These are phyloP conservation scores for Eustoma russellianum DNA, from an alignment of 257 asterid genomes.

Conservation along the genomic window DNA sequence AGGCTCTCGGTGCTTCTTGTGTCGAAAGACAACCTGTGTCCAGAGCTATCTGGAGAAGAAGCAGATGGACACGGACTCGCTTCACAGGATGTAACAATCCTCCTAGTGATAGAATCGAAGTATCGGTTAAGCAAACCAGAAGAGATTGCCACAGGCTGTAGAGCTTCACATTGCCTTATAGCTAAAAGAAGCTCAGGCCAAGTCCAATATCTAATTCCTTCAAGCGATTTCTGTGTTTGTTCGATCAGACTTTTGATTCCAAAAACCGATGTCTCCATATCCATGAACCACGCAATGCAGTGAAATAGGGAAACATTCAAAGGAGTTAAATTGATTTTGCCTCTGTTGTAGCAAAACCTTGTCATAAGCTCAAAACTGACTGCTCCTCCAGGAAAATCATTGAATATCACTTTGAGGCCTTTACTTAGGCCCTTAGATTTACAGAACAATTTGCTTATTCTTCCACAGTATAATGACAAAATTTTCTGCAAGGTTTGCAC, in stretches of 20 bases:
- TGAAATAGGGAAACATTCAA: slow-evolving; percentile 36
- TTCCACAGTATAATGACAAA: slow-evolving; percentile 49
- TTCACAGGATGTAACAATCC: slow-evolving; percentile 45
- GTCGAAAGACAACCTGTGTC: slow-evolving; percentile 50
- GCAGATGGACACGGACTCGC: slow-evolving; percentile 68
- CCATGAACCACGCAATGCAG: slow-evolving; percentile 60
- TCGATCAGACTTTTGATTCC: slow-evolving; percentile 36
- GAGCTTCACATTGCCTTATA: slow-evolving; percentile 44
- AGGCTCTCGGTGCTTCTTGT: slow-evolving; percentile 72
- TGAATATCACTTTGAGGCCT: slow-evolving; percentile 56
- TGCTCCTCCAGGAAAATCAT: slow-evolving; percentile 88
- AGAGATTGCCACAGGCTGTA: slow-evolving; percentile 29
- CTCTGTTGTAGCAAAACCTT: slow-evolving; percentile 61
- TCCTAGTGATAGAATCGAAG: slow-evolving; percentile 38
- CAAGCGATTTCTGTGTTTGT: slow-evolving; percentile 41
- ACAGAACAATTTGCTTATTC: slow-evolving; percentile 35
- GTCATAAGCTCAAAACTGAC: slow-evolving; percentile 59
- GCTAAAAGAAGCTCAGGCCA: slow-evolving; percentile 70
- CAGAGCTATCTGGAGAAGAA: slow-evolving; percentile 69
- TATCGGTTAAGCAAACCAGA: slow-evolving; percentile 34
- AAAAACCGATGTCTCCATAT: slow-evolving; percentile 39
- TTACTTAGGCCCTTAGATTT: slow-evolving; percentile 31
- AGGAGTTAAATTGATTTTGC: slow-evolving; percentile 40
- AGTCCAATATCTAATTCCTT: slow-evolving; percentile 51
- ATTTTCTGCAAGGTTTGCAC: slow-evolving; percentile 36